Evolutionary conservation across 306 rosid species (phyloP).

Genomic region (Luffa aegyptiaca): DNA sequence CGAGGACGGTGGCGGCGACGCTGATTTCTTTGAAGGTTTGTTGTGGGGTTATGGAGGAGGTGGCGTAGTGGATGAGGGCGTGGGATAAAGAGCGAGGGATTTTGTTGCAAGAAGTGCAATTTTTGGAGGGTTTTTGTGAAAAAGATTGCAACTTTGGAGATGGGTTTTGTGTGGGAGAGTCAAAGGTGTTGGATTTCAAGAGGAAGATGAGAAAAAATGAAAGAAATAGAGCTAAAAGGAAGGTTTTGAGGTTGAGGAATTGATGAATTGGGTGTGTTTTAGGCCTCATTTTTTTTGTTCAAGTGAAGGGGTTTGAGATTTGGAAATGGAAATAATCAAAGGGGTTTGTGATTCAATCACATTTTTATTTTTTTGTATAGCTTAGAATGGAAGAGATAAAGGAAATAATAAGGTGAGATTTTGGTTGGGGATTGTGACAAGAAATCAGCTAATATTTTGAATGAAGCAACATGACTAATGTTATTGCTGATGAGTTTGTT

Average conservation of each 20-base stretch:
- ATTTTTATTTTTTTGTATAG: background rate
- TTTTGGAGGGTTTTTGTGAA: background rate
- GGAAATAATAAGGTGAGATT: background rate
- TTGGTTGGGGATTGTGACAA: conserved; percentile 8
- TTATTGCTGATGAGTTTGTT: background rate
- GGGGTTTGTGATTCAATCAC: background rate
- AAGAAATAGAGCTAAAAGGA: conserved; percentile 32
- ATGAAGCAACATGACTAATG: conserved; percentile 3
- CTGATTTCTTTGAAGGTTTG: conserved; percentile 63
- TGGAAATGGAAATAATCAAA: background rate
- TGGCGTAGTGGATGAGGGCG: conserved; percentile 58
- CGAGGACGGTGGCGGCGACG: conserved; percentile 38
- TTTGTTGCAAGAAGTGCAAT: conserved; percentile 32
- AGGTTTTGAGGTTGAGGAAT: conserved; percentile 41
- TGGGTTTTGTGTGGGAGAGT: conserved; percentile 22
- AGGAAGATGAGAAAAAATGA: conserved; percentile 40
- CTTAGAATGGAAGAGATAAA: background rate
- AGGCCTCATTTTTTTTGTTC: conserved; percentile 38
- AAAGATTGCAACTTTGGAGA: conserved; percentile 14
- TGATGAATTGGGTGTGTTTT: conserved; percentile 26
- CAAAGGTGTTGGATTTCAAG: conserved; percentile 32
- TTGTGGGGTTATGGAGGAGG: conserved; percentile 64
- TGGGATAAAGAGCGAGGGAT: conserved; percentile 41
- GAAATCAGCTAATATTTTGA: conserved; percentile 7
- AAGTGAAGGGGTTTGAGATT: background rate